Percentiles rank a stretch among this genome's conserved stretches.
Conservation (phyloP, 2,329 filamentous ascomycete species). For the Nothophaeocryptopus gaeumannii region DNA sequence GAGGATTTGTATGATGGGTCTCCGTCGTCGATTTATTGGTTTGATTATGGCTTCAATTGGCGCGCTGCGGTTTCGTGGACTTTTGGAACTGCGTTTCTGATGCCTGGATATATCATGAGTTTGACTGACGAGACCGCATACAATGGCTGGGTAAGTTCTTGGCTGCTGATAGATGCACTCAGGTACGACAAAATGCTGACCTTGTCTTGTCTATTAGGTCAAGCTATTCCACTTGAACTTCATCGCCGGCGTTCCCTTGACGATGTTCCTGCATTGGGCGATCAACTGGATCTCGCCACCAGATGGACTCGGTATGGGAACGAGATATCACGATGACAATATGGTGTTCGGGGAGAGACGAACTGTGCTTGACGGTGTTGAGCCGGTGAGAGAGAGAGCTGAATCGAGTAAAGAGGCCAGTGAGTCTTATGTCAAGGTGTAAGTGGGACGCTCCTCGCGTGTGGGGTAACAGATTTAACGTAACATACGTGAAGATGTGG, state of each 20-base stretch:
- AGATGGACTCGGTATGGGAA: conserved; percentile 24
- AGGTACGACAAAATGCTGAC: too few species aligned
- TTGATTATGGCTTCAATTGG: conserved; percentile 1
- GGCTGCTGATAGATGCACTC: too few species aligned
- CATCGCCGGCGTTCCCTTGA: conserved; percentile 35
- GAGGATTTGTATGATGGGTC: conserved; percentile 1
- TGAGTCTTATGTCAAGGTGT: too few species aligned
- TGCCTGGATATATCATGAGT: conserved; percentile 5
- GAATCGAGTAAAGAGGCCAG: too few species aligned
- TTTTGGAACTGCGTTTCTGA: background rate
- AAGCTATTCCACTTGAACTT: conserved; percentile 38
- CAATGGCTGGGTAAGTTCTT: background rate
- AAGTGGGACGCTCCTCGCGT: too few species aligned
- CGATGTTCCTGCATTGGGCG: conserved; percentile 21
- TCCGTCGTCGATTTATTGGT: conserved; percentile 1
- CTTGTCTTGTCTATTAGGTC: too few species aligned
- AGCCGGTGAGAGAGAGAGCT: background rate
- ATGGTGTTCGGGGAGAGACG: background rate
- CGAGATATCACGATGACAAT: conserved; percentile 1
- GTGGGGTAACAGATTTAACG: too few species aligned
- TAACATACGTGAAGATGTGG: too few species aligned
- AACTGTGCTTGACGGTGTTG: background rate
- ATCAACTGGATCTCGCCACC: conserved; percentile 34
- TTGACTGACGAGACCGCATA: background rate
- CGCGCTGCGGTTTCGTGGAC: conserved; percentile 2